A percentile compares a stretch with the other conserved stretches of the same genome.
These are phyloP conservation scores for Chalciporus sphaerocephalus DNA, from an alignment of 768 basidiomycete genomes.

Conservation along the genomic window DNA sequence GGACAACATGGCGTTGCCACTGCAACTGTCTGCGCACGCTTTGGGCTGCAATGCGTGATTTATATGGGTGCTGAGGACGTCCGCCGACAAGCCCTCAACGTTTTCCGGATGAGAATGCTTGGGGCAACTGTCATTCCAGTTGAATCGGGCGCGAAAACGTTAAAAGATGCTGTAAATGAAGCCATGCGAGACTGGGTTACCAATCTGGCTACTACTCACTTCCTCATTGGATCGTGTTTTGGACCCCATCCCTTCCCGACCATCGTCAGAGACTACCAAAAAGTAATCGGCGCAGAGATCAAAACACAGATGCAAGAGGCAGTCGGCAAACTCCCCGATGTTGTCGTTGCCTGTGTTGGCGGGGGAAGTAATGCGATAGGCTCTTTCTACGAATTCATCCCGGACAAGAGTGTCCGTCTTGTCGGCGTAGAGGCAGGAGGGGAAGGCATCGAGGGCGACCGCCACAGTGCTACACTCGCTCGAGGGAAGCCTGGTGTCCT, in stretches of 20 bases:
- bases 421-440: constrained; percentile 98
- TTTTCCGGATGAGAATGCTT: constrained; percentile 97
- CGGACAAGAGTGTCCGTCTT: constrained; percentile 77
- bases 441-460: constrained; percentile 82
- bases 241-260: constrained; percentile 99
- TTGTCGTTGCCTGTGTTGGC: constrained; percentile 93
- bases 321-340: constrained; percentile 86
- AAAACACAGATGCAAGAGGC: constrained; percentile 73
- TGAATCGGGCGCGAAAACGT: constrained; percentile 85
- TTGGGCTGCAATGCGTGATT: constrained; percentile 90
- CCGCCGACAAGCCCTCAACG: constrained; percentile 91
- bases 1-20: constrained; percentile 99
- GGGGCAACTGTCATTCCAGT: constrained; percentile 93
- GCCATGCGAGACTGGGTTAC: constrained; percentile 99
- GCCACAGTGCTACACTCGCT: constrained; percentile 90
- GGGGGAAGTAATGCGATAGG: constrained; percentile 98
- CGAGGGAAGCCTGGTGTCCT: constrained; percentile 91
- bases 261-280: constrained; percentile 97
- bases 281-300: constrained; percentile 92
- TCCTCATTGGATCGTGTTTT: constrained; percentile 94
- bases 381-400: constrained; percentile 95
- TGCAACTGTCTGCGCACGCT: constrained; percentile 95
- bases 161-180: constrained; percentile 98
- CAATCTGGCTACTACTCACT: constrained; percentile 89
- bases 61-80: constrained; percentile 99